Percentiles rank a stretch among this genome's conserved stretches.
phyloP scores from a whole-genome alignment of 2,329 filamentous ascomycete species.

The Chrysosporium queenslandicum region DNA sequence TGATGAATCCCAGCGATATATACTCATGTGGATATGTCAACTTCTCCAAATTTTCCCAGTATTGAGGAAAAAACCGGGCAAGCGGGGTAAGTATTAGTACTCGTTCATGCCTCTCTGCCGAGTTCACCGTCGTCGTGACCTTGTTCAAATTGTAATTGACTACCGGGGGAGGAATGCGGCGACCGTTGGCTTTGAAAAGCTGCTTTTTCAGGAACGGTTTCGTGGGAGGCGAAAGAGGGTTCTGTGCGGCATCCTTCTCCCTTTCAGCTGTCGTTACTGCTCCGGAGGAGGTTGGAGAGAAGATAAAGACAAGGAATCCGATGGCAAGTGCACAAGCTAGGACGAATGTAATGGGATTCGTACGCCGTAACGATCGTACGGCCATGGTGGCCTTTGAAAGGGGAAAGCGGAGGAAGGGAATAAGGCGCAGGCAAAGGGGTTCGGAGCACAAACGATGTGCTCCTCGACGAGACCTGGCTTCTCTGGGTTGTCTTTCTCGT shows the following conservation, averaged over 20 bases:
- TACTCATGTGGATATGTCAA: slow-evolving; percentile 86
- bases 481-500: neutral
- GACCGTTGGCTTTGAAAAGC: slow-evolving; percentile 37
- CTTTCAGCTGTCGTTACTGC: slow-evolving; percentile 42
- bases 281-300: slow-evolving; percentile 48
- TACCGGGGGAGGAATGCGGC: slow-evolving; percentile 64
- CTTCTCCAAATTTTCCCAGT: slow-evolving; percentile 86
- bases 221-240: slow-evolving; percentile 63
- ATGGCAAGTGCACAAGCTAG: slow-evolving; percentile 63
- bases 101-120: slow-evolving; percentile 69
- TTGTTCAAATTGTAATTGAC: slow-evolving; percentile 92
- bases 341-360: slow-evolving; percentile 64
- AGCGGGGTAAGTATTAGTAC: slow-evolving; percentile 88
- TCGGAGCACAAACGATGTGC: neutral
- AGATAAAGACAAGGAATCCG: slow-evolving; percentile 57
- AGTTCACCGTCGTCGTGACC: slow-evolving; percentile 68
- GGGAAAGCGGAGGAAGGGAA: neutral
- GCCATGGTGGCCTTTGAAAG: slow-evolving; percentile 38
- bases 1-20: slow-evolving; percentile 90
- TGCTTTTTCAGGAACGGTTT: slow-evolving; percentile 63
- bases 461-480: neutral
- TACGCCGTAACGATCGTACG: slow-evolving; percentile 62
- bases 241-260: slow-evolving; percentile 51
- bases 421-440: neutral
- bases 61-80: slow-evolving; percentile 82